Percentiles rank a stretch among this genome's conserved stretches.
phyloP scores from a whole-genome alignment of 352 stramenopile species.

The Phytophthora uliginosa region DNA sequence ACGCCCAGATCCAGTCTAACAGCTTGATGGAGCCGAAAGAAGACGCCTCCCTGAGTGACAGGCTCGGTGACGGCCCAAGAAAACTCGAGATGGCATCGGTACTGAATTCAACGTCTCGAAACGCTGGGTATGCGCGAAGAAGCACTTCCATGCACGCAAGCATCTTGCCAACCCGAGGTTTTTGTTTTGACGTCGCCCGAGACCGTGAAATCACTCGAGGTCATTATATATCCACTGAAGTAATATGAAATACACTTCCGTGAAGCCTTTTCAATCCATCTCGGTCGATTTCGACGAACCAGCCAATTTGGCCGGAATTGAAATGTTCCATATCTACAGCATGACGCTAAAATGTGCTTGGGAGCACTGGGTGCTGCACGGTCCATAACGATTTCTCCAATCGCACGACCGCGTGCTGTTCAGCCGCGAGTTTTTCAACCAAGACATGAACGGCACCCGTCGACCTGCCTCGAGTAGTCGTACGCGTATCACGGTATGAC shows the following conservation, averaged over 20 bases:
- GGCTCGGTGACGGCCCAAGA: not conserved
- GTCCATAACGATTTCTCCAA: too few species aligned
- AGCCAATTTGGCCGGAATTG: too few species aligned
- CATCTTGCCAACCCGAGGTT: not conserved
- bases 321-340: too few species aligned
- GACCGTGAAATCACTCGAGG: too few species aligned
- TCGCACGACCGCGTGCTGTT: slow-evolving; percentile 61
- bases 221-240: too few species aligned
- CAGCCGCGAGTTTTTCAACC: slow-evolving; percentile 59
- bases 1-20: slow-evolving; percentile 11
- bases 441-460: slow-evolving; percentile 32
- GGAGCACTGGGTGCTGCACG: too few species aligned
- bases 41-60: slow-evolving; percentile 6
- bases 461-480: slow-evolving; percentile 45
- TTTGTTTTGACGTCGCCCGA: too few species aligned
- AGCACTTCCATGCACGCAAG: not conserved
- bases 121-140: not conserved
- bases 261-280: too few species aligned
- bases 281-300: too few species aligned
- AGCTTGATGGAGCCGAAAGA: not conserved
- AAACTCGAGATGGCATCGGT: not conserved
- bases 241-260: too few species aligned
- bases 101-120: not conserved
- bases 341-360: too few species aligned
- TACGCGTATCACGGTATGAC: slow-evolving; percentile 56